Conservation (phyloP, 2,329 filamentous ascomycete genomes). For the Coniochaeta pulveracea region DNA sequence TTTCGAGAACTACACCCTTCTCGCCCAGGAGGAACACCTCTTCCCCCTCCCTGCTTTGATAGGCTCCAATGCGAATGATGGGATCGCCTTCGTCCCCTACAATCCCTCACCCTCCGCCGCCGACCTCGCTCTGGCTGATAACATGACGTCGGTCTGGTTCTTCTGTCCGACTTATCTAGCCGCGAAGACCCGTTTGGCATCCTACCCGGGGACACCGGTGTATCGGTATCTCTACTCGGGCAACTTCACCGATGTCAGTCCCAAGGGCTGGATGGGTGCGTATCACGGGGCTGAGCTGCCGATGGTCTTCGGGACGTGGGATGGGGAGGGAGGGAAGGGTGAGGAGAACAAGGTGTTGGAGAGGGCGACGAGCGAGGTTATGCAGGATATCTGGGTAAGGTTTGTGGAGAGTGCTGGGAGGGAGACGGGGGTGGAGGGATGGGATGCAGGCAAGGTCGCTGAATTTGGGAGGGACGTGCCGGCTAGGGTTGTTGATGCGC, state of each 20-base stretch:
- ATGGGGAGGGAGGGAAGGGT: conserved; percentile 8
- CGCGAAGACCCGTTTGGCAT: conserved; percentile 7
- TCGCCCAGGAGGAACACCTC: conserved; percentile 14
- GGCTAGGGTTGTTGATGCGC: conserved; percentile 1
- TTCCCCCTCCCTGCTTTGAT: conserved; percentile 13
- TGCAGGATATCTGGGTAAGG: conserved; percentile 12
- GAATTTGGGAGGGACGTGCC: conserved; percentile 1
- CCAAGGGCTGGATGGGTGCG: conserved; percentile 15
- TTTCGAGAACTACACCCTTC: conserved; percentile 21
- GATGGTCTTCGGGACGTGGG: conserved; percentile 20
- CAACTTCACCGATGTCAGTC: conserved; percentile 18
- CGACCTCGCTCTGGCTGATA: conserved; percentile 8
- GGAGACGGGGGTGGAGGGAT: conserved; percentile 4
- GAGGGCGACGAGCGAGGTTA: conserved; percentile 8
- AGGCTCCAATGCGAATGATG: conserved; percentile 14
- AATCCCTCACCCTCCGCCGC: conserved; percentile 6
- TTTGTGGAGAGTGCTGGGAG: conserved; percentile 7
- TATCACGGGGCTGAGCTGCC: conserved; percentile 21
- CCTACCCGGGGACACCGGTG: conserved; percentile 8
- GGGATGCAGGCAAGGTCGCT: neutral
- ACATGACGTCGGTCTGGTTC: conserved; percentile 9
- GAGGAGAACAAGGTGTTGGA: conserved; percentile 9
- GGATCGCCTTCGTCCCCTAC: conserved; percentile 11
- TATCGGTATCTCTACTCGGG: conserved; percentile 17
- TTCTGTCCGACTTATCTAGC: conserved; percentile 13